Evolutionary conservation across 164 flowering plant species (phyloP).

Genomic region (Vitis riparia): DNA sequence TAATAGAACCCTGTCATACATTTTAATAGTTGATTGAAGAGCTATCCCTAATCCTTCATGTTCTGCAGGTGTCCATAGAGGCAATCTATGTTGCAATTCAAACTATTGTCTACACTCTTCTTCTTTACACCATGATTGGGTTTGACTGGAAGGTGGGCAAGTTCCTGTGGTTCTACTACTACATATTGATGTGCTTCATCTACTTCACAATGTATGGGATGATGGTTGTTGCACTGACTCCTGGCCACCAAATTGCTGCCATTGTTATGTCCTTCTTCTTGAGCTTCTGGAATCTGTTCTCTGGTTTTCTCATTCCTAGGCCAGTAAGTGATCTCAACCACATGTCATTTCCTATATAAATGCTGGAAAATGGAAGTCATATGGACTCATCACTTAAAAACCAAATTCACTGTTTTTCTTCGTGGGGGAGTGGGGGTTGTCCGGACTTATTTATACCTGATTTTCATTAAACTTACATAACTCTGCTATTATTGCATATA

Average conservation of each 20-base stretch:
- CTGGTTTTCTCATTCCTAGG: slow-evolving; percentile 62
- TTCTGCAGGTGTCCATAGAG: slow-evolving; percentile 59
- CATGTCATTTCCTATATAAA: not conserved
- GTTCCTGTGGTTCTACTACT: slow-evolving; percentile 54
- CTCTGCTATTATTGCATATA: too few species aligned
- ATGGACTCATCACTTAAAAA: too few species aligned
- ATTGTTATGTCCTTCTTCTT: slow-evolving; percentile 56
- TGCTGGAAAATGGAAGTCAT: too few species aligned
- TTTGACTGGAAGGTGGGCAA: slow-evolving; percentile 46
- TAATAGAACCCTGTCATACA: not conserved
- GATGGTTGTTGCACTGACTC: slow-evolving; percentile 66
- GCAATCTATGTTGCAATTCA: slow-evolving; percentile 41
- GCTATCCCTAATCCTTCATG: not conserved
- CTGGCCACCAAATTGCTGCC: slow-evolving; percentile 56
- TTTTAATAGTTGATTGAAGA: not conserved
- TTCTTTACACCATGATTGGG: slow-evolving; percentile 66
- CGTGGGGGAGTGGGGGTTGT: too few species aligned
- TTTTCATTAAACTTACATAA: too few species aligned
- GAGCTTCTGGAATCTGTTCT: slow-evolving; percentile 68
- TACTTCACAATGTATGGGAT: slow-evolving; percentile 66
- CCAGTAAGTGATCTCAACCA: slow-evolving; percentile 27
- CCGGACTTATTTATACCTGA: too few species aligned
- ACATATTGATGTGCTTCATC: slow-evolving; percentile 44
- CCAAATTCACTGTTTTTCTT: too few species aligned
- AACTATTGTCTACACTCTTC: slow-evolving; percentile 32